These are phyloP conservation scores for Sporothrix sp. DNA, from an alignment of 2,329 filamentous ascomycete species.

Conservation along the genomic window DNA sequence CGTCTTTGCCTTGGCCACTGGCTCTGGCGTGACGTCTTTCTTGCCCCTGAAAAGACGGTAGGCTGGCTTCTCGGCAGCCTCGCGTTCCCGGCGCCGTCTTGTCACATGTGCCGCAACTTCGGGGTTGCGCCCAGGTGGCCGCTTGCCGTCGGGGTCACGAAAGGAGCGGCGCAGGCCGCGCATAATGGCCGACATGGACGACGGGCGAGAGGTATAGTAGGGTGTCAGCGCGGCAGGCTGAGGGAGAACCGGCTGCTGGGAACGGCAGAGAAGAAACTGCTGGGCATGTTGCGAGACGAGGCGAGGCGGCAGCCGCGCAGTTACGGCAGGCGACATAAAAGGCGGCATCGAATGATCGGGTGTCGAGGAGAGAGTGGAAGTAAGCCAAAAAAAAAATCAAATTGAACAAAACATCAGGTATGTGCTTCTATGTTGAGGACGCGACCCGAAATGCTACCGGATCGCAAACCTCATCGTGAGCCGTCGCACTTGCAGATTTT, in stretches of 20 bases:
- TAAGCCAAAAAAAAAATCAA: neutral
- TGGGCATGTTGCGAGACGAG: neutral
- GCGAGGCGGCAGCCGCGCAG: conserved; percentile 1
- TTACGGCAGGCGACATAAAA: conserved; percentile 7
- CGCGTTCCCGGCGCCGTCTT: conserved; percentile 21
- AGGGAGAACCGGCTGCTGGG: neutral
- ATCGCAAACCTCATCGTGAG: too few relatives aligned
- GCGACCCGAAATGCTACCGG: too few relatives aligned
- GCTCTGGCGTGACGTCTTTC: conserved; percentile 42
- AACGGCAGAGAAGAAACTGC: neutral
- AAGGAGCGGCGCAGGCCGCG: conserved; percentile 17
- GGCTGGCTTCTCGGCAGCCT: conserved; percentile 19
- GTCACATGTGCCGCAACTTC: conserved; percentile 21
- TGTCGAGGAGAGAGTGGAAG: neutral
- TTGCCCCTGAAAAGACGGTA: conserved; percentile 38
- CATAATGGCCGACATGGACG: conserved; percentile 20
- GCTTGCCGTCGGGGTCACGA: conserved; percentile 19
- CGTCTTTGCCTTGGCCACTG: conserved; percentile 33
- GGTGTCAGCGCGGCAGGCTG: neutral
- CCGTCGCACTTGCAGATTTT: neutral
- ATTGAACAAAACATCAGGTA: neutral
- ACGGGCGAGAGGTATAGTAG: conserved; percentile 9
- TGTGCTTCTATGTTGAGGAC: too few relatives aligned
- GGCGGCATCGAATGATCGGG: conserved; percentile 8
- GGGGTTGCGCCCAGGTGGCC: conserved; percentile 9